Evolutionary conservation across 2,329 filamentous ascomycete genomes (phyloP), one percentile per base, ranked within the genome.

Genomic region (Paecilomyces formosus): DNA sequence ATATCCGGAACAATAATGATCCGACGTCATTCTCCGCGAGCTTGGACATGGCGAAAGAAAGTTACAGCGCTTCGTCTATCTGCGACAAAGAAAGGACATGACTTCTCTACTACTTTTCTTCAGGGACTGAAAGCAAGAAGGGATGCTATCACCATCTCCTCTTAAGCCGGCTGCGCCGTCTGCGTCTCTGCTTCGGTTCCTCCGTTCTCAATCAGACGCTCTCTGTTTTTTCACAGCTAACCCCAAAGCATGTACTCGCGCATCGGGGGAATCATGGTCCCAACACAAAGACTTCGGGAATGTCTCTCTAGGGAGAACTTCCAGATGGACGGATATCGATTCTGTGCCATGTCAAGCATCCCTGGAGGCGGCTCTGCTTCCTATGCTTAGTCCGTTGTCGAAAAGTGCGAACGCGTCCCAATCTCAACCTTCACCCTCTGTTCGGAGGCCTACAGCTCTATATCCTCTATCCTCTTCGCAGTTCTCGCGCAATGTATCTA

Each of bases 131-230:
- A 61, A 61, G 58, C 58, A 58, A 45, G n/a, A 59, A 68, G 73
- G 72, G 65, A 77, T 77, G 74, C 67, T 75, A 64, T 68, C 72
- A 61, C 64, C 68, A 57, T 61, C 70, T 53, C 60, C 66, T 50
- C 58, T 73, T 57, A 74, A 70, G 65, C 67, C 72, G 51, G 70
- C 68, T 56, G 76, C 73, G 63, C 83, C 83, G 54, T 85, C 83
- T 56, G 70, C 74, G 58, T 74, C 74, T 51, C 82, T 93, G 21
- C 79, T 94, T 62, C 86, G 85, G 64, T 93, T 90, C 72, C 80
- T 94, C 62, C 86, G 85, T 64, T 83, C 80, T 57, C 89, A 92
- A 72, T 85, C 88, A 63, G 82, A 88, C 65, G 78, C 79, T 57
- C 69, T 82, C 53, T 78, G 75, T 62, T 82, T 84, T 66, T 80